phyloP scores from a whole-genome alignment of 139 green algal species.

The Limnomonas spitsbergensis region DNA sequence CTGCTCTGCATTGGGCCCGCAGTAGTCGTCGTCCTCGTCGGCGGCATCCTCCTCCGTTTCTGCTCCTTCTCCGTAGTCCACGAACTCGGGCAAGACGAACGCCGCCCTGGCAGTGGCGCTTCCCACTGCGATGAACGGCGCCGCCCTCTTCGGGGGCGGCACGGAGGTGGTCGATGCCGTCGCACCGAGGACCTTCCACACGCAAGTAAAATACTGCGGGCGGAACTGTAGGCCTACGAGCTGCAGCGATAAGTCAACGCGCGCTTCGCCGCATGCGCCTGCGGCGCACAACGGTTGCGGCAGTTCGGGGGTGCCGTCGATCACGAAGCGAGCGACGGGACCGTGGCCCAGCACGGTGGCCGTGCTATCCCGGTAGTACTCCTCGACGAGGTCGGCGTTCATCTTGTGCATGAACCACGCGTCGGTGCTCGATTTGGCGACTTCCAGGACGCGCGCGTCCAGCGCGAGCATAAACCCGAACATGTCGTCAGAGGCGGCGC shows the following conservation, averaged over 20 bases:
- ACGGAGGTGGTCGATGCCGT: too few relatives aligned
- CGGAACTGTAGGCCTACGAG: slow-evolving; percentile 9
- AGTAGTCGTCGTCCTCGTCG: background rate
- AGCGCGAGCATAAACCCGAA: background rate
- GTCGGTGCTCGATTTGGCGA: background rate
- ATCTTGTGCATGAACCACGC: slow-evolving; percentile 7
- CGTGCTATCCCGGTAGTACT: slow-evolving; percentile 6
- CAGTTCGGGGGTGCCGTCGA: background rate
- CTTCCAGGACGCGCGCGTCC: background rate
- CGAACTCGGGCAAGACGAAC: too few relatives aligned
- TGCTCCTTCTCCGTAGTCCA: too few relatives aligned
- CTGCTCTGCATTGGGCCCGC: background rate
- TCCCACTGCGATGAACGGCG: too few relatives aligned
- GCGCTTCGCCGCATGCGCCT: too few relatives aligned
- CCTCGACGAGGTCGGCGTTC: slow-evolving; percentile 16
- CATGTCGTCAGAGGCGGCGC: background rate
- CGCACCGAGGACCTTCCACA: slow-evolving; percentile 16
- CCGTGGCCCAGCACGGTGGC: background rate
- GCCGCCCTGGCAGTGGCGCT: too few relatives aligned
- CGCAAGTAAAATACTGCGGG: background rate
- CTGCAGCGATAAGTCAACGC: background rate
- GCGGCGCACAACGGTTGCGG: background rate
- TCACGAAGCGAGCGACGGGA: background rate
- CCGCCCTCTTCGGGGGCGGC: too few relatives aligned
- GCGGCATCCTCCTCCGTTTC: background rate